Conservation (phyloP, 768 basidiomycete genomes). For the Amanita brunnescens region DNA sequence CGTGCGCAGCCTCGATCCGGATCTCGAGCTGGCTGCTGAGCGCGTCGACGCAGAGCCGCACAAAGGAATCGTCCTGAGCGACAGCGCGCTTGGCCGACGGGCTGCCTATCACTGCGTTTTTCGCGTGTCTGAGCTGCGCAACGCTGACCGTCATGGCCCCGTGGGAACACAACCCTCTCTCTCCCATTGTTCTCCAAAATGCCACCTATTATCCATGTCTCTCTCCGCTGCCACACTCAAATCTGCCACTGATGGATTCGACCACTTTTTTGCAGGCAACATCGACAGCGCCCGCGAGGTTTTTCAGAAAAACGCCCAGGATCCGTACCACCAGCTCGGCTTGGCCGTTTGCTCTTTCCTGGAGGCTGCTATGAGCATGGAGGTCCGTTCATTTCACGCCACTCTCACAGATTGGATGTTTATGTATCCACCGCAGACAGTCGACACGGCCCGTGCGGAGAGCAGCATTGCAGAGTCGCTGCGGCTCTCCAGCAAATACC, state of each 20-base stretch:
- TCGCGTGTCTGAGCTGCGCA: slow-evolving; percentile 51
- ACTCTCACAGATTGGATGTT: slow-evolving; percentile 29
- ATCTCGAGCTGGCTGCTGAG: slow-evolving; percentile 43
- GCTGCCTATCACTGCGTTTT: slow-evolving; percentile 75
- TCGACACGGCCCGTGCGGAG: too few species aligned
- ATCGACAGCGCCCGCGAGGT: slow-evolving; percentile 42
- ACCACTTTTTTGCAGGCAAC: slow-evolving; percentile 62
- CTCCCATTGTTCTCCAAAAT: too few species aligned
- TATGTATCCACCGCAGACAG: slow-evolving; percentile 64
- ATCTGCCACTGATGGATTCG: slow-evolving; percentile 47
- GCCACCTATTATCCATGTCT: neutral
- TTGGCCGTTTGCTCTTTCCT: slow-evolving; percentile 65
- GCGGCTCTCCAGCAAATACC: slow-evolving; percentile 47
- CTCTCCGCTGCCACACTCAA: slow-evolving; percentile 12
- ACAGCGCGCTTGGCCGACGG: slow-evolving; percentile 59
- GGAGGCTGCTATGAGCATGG: slow-evolving; percentile 76
- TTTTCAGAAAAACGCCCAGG: slow-evolving; percentile 37
- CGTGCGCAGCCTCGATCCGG: slow-evolving; percentile 65
- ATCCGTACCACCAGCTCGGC: slow-evolving; percentile 69
- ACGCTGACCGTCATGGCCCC: slow-evolving; percentile 12
- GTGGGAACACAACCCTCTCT: too few species aligned
- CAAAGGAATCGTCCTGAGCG: slow-evolving; percentile 45
- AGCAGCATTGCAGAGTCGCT: slow-evolving; percentile 50
- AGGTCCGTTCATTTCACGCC: slow-evolving; percentile 34
- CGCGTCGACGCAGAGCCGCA: slow-evolving; percentile 58